A percentile compares a stretch with the other conserved stretches of the same genome.
Evolutionary conservation across 495 filamentous ascomycete genomes (phyloP).

Genomic region (Penicillium pancosmium): DNA sequence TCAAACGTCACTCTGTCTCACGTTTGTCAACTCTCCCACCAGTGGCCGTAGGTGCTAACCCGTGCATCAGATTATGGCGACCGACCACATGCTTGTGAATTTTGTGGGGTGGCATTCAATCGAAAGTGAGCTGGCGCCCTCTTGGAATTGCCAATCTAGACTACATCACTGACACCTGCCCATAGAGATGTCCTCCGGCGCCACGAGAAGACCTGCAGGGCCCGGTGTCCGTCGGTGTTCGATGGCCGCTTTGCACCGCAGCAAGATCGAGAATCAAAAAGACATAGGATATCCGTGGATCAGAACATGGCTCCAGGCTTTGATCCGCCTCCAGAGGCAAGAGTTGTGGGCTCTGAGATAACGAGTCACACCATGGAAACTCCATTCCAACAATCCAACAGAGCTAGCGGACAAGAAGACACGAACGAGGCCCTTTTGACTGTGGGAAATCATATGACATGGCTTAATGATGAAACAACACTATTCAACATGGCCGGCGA

Average conservation of each 20-base stretch:
- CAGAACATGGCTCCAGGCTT: not conserved
- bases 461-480: not conserved
- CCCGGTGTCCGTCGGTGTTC: slow-evolving; percentile 3
- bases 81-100: slow-evolving; percentile 23
- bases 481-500: not conserved
- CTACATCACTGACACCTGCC: not conserved
- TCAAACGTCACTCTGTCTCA: slow-evolving; percentile 26
- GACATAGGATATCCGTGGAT: not conserved
- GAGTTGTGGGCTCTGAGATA: not conserved
- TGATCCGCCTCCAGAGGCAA: not conserved
- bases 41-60: not conserved
- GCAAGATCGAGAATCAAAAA: not conserved
- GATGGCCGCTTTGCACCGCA: not conserved
- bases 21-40: slow-evolving; percentile 16
- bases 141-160: not conserved
- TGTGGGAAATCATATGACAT: not conserved
- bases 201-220: slow-evolving; percentile 32
- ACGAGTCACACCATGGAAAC: not conserved
- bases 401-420: not conserved
- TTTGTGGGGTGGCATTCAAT: slow-evolving; percentile 20
- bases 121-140: slow-evolving; percentile 11
- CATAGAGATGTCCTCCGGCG: slow-evolving; percentile 29
- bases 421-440: not conserved
- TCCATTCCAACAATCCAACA: not conserved
- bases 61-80: slow-evolving; percentile 17